Evolutionary conservation across 2,329 filamentous ascomycete genomes (phyloP), one percentile per base, ranked within the genome.

Genomic region (Hirsutella minnesotensis): DNA sequence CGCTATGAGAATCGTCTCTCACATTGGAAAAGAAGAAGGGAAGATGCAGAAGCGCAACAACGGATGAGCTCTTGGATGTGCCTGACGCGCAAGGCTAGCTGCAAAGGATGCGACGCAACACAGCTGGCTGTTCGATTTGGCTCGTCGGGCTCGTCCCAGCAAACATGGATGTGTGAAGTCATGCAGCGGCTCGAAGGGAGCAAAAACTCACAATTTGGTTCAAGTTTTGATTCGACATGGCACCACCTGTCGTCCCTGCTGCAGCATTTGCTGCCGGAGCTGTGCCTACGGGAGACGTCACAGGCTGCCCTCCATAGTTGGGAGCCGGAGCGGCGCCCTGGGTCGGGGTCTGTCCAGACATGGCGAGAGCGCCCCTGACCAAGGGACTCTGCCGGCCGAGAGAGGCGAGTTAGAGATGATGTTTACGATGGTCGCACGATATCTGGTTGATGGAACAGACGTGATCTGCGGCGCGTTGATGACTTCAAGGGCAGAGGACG

Each of bases 121-220:
- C 24, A 27, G 33, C 33, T 16, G 15, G 33, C 33, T 1, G 15
- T n/a, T 35, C n/a, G 5, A 9, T 4, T 9, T 18, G 16, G 16
- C 9, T 35, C 9, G 15, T 9, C 16, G 4, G 7, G 33, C 7
- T 13, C 33, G 16, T 18, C 15, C n/a, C 15, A 35, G 15, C 12
- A 18, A 9, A 9, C 33, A 3, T 16, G 15, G 15, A 18, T 3
- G 4, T 9, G 16, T 4, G 7, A 18, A 19, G 16, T 3, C 8
- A 9, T 2, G 18, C 15, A 18, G 16, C 33, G 18, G 3, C 5
- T 12, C 8, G 33, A 18, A 9, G 4, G 3, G 37, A 42, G 29
- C 40, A 38, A 70, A 12, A 24, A 68, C 89, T 75, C 74, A 95
- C 90, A 63, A 96, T 96, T 53, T 95, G 88, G 55, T 96, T 96